Conservation (phyloP, 306 rosid genomes). For the Castanea sativa region DNA sequence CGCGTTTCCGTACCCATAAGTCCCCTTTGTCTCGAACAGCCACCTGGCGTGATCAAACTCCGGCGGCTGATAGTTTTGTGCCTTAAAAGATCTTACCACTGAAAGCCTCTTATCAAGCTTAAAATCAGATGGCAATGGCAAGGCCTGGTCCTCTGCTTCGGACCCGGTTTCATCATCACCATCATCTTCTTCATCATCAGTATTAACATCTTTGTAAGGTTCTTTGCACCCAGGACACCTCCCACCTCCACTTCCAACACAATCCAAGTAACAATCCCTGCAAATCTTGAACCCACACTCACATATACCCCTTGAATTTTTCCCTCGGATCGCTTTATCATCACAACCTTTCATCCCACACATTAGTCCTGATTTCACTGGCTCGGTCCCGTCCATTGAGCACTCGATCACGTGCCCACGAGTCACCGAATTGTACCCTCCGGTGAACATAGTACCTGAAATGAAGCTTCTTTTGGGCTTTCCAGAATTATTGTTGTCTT, state of each 20-base stretch:
- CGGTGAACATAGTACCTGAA: constrained; percentile 69
- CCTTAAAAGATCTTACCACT: constrained; percentile 70
- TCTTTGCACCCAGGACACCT: constrained; percentile 87
- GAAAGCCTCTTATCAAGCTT: constrained; percentile 80
- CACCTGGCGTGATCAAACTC: constrained; percentile 80
- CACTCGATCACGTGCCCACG: constrained; percentile 69
- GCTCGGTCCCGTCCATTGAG: constrained; percentile 33
- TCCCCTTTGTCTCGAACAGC: constrained; percentile 85
- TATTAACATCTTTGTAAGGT: constrained; percentile 38
- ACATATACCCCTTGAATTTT: constrained; percentile 31
- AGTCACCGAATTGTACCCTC: constrained; percentile 77
- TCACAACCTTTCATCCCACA: constrained; percentile 79
- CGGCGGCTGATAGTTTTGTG: constrained; percentile 60
- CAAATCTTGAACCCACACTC: constrained; percentile 82
- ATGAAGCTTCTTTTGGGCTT: constrained; percentile 43
- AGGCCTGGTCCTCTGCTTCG: constrained; percentile 67
- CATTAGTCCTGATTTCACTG: constrained; percentile 30
- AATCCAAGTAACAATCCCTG: constrained; percentile 69
- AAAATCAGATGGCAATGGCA: constrained; percentile 70
- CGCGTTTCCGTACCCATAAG: constrained; percentile 87
- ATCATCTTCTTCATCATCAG: constrained; percentile 26
- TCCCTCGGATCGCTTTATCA: constrained; percentile 49
- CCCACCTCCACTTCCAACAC: constrained; percentile 45
- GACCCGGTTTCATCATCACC: constrained; percentile 36
- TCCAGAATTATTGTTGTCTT: constrained; percentile 26